phyloP scores from a whole-genome alignment of 768 basidiomycete species.

The Tulasnella sp. region DNA sequence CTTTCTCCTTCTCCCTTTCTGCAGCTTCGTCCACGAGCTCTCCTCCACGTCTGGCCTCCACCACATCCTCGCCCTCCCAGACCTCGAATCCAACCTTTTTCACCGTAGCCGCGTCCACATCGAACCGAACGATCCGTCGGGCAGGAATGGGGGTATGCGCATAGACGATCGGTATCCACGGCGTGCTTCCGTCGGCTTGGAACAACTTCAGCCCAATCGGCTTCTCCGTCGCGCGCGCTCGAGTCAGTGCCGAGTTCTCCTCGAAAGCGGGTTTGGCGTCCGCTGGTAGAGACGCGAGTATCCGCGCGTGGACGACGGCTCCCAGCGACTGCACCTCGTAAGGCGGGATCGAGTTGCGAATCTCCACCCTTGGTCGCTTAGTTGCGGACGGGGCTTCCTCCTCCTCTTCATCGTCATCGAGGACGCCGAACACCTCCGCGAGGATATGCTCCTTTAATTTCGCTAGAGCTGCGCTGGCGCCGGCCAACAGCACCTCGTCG shows the following conservation, averaged over 20 bases:
- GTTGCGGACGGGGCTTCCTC: conserved; percentile 10
- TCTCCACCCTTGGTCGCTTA: conserved; percentile 17
- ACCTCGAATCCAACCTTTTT: conserved; percentile 18
- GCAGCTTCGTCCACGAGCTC: background rate
- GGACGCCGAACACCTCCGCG: conserved; percentile 16
- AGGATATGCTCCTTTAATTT: conserved; percentile 14
- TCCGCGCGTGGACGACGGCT: conserved; percentile 19
- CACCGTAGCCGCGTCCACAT: conserved; percentile 13
- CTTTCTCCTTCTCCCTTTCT: background rate
- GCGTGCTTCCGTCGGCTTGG: conserved; percentile 6
- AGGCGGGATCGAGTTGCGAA: conserved; percentile 15
- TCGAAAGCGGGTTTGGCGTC: conserved; percentile 14
- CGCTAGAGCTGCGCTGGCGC: conserved; percentile 18
- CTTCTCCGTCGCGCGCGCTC: conserved; percentile 13
- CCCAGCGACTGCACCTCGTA: conserved; percentile 19
- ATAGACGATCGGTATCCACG: conserved; percentile 15
- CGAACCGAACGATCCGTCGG: conserved; percentile 17
- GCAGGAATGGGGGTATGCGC: conserved; percentile 20
- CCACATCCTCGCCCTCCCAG: conserved; percentile 19
- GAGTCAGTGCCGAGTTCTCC: conserved; percentile 5
- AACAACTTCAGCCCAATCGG: conserved; percentile 20
- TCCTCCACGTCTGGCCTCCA: conserved; percentile 13
- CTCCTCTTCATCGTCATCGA: conserved; percentile 22
- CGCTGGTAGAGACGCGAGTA: conserved; percentile 16
- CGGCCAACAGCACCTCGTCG: conserved; percentile 22